Conservation (phyloP, 1,284 basidiomycete species). For the Rhodotorula sp. region DNA sequence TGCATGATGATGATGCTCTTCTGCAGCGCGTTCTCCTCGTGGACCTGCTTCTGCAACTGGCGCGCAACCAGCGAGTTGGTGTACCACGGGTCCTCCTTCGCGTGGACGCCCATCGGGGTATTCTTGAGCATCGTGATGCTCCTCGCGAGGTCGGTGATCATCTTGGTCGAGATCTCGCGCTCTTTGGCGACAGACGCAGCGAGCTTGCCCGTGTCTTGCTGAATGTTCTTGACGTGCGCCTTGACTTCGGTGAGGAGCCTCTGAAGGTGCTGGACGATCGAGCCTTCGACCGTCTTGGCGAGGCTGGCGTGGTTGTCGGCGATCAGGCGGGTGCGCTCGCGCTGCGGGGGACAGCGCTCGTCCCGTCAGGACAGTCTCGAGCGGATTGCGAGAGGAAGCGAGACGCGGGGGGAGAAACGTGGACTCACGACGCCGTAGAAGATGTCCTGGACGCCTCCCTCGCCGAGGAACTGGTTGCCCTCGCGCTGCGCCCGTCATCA, state of each 20-base stretch:
- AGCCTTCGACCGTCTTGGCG: slow-evolving; percentile 92
- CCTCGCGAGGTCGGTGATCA: slow-evolving; percentile 83
- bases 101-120: slow-evolving; percentile 81
- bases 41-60: slow-evolving; percentile 84
- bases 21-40: slow-evolving; percentile 96
- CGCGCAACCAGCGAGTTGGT: slow-evolving; percentile 76
- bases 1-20: slow-evolving; percentile 99
- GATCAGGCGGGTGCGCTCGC: slow-evolving; percentile 86
- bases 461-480: slow-evolving; percentile 75
- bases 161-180: slow-evolving; percentile 81
- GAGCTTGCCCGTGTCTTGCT: slow-evolving; percentile 63
- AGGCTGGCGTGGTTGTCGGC: slow-evolving; percentile 97
- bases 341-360: slow-evolving; percentile 26
- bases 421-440: slow-evolving; percentile 70
- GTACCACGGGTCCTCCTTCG: slow-evolving; percentile 77
- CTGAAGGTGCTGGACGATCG: slow-evolving; percentile 95
- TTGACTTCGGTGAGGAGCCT: slow-evolving; percentile 93
- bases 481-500: slow-evolving; percentile 10
- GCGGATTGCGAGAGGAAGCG: too few relatives aligned
- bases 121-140: slow-evolving; percentile 90
- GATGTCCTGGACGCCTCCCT: slow-evolving; percentile 87
- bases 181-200: slow-evolving; percentile 91
- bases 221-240: slow-evolving; percentile 78
- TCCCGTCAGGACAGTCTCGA: too few relatives aligned
- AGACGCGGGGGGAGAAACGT: too few relatives aligned